Base-by-base conservation (phyloP, 257 asterid species). In the Euphrasia confusa region DNA sequence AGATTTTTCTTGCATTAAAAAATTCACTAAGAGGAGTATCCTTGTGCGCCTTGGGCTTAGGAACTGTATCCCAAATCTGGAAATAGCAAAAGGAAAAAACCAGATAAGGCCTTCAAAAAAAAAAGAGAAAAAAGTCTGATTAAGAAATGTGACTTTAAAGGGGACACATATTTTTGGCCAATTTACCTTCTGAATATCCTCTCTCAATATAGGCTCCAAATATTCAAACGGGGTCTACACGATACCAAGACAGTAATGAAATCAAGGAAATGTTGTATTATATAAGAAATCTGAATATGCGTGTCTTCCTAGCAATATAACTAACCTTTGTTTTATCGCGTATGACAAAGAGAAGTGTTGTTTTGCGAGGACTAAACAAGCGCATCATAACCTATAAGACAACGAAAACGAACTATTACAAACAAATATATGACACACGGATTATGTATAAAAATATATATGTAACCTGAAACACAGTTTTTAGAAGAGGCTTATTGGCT, bases 11-110 rank as follows among this genome's bases (percentile, higher is more conserved):
- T 80, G 80, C 97, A 77, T 90, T 83, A 73, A 87, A 90, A 81
- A 89, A 87, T n/a, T 87, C 95, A 78, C 92, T 83, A 72, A 89
- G 65, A 44, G 88, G 92, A 50, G 96, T 81, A 12, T 81, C 77
- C 80, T 73, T 81, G 78, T 81, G 80, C 66, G 84, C 84, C 72
- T 75, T 79, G 45, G 95, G 92, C 80, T 87, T 87, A 17, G 85
- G 93, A 74, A 90, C 95, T 60, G 90, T 71, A 73, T 87, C 92
- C 97, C 97, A 90, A 69, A 90, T 84, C 96, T 90, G 59, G 26
- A 61, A 56, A 55, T 32, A 18, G 7, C 7, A 56, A 44, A 67
- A 50, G 17, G 54, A 69, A 30, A 17, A 63, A 54, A 24, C 26
- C 11, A 11, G 39, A 14, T 45, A 45, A 35, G 40, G 56, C 72